Base-by-base conservation (phyloP, 176 grass and related monocot genomes). In the Musa itinerans region DNA sequence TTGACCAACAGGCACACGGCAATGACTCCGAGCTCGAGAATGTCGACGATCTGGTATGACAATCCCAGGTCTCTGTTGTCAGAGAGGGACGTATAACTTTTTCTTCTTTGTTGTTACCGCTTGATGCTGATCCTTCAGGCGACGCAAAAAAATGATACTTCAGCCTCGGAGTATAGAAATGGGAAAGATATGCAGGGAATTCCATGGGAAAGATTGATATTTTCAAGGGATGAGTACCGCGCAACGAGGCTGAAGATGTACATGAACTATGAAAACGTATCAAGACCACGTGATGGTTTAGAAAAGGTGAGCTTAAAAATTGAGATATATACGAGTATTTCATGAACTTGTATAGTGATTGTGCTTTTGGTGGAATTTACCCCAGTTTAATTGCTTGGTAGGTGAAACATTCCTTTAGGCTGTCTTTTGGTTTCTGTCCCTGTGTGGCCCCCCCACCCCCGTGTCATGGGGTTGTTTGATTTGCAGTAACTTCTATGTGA, bases 121-220 rank as follows among this genome's bases (percentile, higher is more conserved):
- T 9, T 78, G 54, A 72, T 55, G 43, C 50, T 43, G 57, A 53
- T 79, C 17, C 56, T 69, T 69, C 67, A 79, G 82, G 72, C 53
- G n/a, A 83, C 48, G 63, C 63, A 83, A 26, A 78, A 83, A 52
- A 72, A 72, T 66, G 81, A 87, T 52, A 83, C 85, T 50, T 83
- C 85, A 23, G 72, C 85, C 5, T 52, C 50, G 0, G 85, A 87
- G 48, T 83, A 83, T 14, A 79, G 81, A 78, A 87, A 87, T 52
- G 84, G 74, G 63, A 23, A 86, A 26, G 90, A 89, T 55, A 85
- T 89, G 62, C 90, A 92, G 53, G 90, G 84, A 3, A 89, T 92
- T 78, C 81, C 81, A 9, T 92, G 90, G 90, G 84, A 89, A 63
- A 80, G 82, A 22, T 29, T 92, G 52, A 86, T 86, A 13, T 81